Evolutionary conservation across 2,329 filamentous ascomycete species (phyloP), one percentile per base, ranked within the genome.

Genomic region (Niveomyces coronatus): DNA sequence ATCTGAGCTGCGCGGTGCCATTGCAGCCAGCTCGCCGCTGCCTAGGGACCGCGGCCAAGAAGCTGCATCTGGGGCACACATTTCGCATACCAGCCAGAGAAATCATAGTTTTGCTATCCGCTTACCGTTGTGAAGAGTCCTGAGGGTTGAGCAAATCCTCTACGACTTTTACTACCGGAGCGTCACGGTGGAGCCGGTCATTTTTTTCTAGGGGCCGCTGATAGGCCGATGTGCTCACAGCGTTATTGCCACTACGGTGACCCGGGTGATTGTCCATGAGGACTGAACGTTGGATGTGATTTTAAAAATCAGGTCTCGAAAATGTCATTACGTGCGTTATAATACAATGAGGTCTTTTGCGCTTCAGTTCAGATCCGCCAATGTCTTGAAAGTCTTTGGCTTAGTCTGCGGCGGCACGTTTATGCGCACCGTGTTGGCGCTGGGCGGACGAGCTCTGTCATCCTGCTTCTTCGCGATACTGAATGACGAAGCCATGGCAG

Each of bases 401-500:
- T 41, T 41, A 9, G 37, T 29, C 37, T 57, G 60, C 18, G 56
- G 57, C 13, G 55, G 53, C 8, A 50, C 53, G 45, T 53, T n/a
- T n/a, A n/a, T n/a, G n/a, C 42, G 49, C 38, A 3, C 46, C 43
- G 27, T 39, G 15, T 35, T 32, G 46, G 40, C 31, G 24, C 26
- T 41, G 37, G 24, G 14, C 47, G 33, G 29, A 42, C 14, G 44
- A 48, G 46, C 13, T 41, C 44, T 20, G 45, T 41, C 9, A 44
- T 37, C 10, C 52, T 49, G 4, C 9, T 62, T 57, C 10, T 59
- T 68, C 37, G 70, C 63, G 13, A 70, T 50, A 44, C 79, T 80
- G 58, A 76, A 81, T 13, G 58, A 59, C 15, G 75, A 79, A 31
- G 62, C 65, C 55, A 78, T 70, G 3, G 75, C 76, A 3, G 74